Conservation (phyloP, 23 red algal species). For the Gracilariopsis chorda region DNA sequence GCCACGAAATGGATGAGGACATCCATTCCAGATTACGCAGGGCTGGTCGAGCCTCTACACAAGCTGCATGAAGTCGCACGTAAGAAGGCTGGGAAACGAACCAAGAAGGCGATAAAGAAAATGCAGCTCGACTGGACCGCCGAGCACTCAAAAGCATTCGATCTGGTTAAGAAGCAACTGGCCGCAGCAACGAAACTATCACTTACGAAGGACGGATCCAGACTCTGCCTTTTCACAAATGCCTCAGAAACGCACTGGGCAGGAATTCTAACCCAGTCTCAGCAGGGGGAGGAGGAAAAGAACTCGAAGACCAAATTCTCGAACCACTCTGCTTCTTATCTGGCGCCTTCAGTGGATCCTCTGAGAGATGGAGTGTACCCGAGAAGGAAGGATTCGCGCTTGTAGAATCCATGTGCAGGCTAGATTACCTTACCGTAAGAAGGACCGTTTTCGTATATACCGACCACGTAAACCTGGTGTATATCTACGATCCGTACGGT, state of each 20-base stretch:
- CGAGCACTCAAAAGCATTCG: background rate
- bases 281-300: background rate
- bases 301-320: background rate
- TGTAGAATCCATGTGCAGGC: background rate
- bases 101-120: background rate
- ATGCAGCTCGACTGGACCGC: background rate
- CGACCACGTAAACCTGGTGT: background rate
- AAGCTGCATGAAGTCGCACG: background rate
- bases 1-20: conserved; percentile 18
- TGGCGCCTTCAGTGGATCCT: background rate
- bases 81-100: conserved; percentile 12
- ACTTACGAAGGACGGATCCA: background rate
- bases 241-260: background rate
- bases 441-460: background rate
- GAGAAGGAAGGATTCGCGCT: background rate
- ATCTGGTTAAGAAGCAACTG: background rate
- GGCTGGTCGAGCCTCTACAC: background rate
- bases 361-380: background rate
- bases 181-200: background rate
- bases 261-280: background rate
- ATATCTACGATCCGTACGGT: background rate
- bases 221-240: no score
- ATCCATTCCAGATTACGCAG: background rate
- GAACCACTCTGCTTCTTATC: background rate
- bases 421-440: background rate